Conservation (phyloP, 1,139 yeast species). For the Suhomyces panamericanus region DNA sequence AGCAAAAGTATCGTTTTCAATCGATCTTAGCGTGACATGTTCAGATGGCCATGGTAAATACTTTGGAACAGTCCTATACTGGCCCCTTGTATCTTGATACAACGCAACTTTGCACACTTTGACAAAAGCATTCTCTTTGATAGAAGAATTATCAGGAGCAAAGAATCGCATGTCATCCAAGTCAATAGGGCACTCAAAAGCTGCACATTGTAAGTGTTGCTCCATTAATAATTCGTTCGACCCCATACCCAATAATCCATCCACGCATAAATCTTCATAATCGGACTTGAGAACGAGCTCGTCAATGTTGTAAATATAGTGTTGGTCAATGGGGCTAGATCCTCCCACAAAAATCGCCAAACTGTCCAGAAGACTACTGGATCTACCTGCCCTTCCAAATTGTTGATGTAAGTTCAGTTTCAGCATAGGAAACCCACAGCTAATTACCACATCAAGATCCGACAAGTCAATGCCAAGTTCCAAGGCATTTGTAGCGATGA, state of each 20-base stretch:
- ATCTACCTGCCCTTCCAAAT: constrained; percentile 93
- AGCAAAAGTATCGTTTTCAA: constrained; percentile 77
- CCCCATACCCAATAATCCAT: constrained; percentile 37
- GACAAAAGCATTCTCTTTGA: constrained; percentile 26
- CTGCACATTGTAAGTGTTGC: constrained; percentile 92
- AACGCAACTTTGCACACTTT: constrained; percentile 47
- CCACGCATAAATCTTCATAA: constrained; percentile 48
- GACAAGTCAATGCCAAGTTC: constrained; percentile 96
- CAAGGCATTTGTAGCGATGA: constrained; percentile 91
- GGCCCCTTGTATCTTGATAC: constrained; percentile 49
- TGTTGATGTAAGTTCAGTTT: constrained; percentile 90
- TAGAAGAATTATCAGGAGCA: constrained; percentile 22
- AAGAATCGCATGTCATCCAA: constrained; percentile 61
- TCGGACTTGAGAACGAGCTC: constrained; percentile 49
- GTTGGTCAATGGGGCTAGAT: constrained; percentile 82
- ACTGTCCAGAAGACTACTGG: constrained; percentile 61
- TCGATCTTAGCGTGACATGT: constrained; percentile 74
- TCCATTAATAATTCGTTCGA: constrained; percentile 53
- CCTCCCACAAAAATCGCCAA: constrained; percentile 83
- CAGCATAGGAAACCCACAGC: constrained; percentile 90
- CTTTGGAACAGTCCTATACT: constrained; percentile 57
- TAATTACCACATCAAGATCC: constrained; percentile 82
- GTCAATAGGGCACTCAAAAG: constrained; percentile 72
- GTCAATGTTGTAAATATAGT: constrained; percentile 70
- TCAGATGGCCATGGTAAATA: constrained; percentile 82